Evolutionary conservation across 139 green algal species (phyloP), one percentile per base, ranked within the genome.

Genomic region (Auxenochlorella pyrenoidosa): DNA sequence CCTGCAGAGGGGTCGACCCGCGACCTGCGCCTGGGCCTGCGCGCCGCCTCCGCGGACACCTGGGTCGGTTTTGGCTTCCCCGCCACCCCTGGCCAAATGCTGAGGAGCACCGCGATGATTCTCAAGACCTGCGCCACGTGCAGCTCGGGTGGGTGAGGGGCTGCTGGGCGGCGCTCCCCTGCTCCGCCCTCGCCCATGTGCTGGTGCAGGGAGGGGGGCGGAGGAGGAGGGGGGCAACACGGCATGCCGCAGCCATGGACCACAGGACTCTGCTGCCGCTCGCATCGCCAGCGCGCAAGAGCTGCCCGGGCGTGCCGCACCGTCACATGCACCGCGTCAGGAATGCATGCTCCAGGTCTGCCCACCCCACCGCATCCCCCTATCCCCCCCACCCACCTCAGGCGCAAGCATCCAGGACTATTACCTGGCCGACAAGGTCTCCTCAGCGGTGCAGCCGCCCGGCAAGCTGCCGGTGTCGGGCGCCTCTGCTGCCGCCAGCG

Each of bases 61-160:
- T 93, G 91, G 87, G 81, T 93, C 16, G 79, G 82, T 10, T 34
- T 93, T 28, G 91, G 90, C 36, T 93, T 92, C 79, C 90, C 91
- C 21, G 68, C 59, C 38, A 36, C 10, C 6, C 85, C 91, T 19
- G 75, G 76, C 18, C 19, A 28, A 21, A 93, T 93, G 91, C 68
- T 89, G 30, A 82, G 86, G 26, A 36, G 75, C 19, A 84, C 80
- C 8, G 90, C 91, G 59, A 65, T 89, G 16, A 87, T 93, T 19
- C 83, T 91, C 6, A 66, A 41, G 40, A 84, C 63, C 18, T 82
- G 59, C 43, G 19, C 79, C 54, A 32, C 44, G 28, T 90, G 87
- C 78, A 6, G 19, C 40, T 75, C 72, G 10, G 84, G 84, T 73
- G 54, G n/a, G n/a, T 70, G 47, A n/a, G 75, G 36, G 21, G 16